Percentiles rank a stretch among this genome's conserved stretches.
Evolutionary conservation across 306 rosid genomes (phyloP).

Genomic region (Cyclanthera cordifolia): DNA sequence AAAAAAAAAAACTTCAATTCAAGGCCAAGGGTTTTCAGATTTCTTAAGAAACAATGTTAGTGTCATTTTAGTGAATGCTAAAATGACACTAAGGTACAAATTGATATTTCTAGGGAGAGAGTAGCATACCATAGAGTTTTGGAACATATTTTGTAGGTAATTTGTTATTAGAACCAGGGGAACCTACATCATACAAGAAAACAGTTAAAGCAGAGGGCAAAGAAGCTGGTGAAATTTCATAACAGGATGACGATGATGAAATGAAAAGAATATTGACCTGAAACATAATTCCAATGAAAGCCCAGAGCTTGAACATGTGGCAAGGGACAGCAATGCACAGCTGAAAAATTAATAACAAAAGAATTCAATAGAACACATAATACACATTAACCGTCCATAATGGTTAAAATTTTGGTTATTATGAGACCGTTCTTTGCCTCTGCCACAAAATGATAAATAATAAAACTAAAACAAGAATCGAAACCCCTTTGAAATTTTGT

Average conservation of each 20-base stretch:
- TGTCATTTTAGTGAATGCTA: too few species aligned
- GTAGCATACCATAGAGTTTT: constrained; percentile 69
- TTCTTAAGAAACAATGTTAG: too few species aligned
- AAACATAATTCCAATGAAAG: constrained; percentile 75
- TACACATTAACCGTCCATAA: not conserved
- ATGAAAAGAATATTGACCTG: constrained; percentile 44
- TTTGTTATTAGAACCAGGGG: constrained; percentile 76
- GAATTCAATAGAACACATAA: not conserved
- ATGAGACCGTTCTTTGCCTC: not conserved
- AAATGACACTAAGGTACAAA: not conserved
- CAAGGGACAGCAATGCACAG: constrained; percentile 93
- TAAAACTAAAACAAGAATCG: not conserved
- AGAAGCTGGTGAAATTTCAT: not conserved
- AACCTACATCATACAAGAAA: constrained; percentile 31
- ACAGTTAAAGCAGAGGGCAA: not conserved
- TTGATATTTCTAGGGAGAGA: constrained; percentile 8
- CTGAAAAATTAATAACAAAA: constrained; percentile 34
- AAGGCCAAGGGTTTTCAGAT: too few species aligned
- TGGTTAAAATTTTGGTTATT: not conserved
- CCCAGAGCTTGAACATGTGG: constrained; percentile 92
- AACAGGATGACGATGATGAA: not conserved
- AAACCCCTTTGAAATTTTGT: not conserved
- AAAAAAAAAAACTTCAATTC: too few species aligned
- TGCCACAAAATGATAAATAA: not conserved
- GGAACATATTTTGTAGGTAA: constrained; percentile 62